Percentiles rank a stretch among this genome's conserved stretches.
phyloP scores from a whole-genome alignment of 2,329 filamentous ascomycete species.

The Xylaria sp. region DNA sequence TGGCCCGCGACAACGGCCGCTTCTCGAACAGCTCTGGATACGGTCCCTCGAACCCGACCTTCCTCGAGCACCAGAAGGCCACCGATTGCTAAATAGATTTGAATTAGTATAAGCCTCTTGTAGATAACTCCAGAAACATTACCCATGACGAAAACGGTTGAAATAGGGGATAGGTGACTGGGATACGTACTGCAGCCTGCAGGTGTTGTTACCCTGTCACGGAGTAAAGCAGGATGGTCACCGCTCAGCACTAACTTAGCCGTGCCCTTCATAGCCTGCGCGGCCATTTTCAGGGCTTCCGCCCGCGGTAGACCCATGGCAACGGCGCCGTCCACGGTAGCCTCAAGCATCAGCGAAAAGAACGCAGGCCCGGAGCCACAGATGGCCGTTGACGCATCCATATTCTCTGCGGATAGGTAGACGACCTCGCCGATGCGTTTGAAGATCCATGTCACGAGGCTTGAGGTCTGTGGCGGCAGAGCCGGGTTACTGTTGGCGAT shows the following conservation, averaged over 20 bases:
- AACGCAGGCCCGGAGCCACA: slow-evolving; percentile 78
- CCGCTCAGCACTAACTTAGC: slow-evolving; percentile 69
- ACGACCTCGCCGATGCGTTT: slow-evolving; percentile 71
- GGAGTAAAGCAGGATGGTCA: slow-evolving; percentile 74
- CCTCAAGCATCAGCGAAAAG: slow-evolving; percentile 75
- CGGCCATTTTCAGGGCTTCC: slow-evolving; percentile 76
- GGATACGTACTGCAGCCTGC: slow-evolving; percentile 68
- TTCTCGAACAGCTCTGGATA: slow-evolving; percentile 70
- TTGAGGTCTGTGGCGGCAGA: slow-evolving; percentile 54
- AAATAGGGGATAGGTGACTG: not conserved
- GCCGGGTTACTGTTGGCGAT: slow-evolving; percentile 66
- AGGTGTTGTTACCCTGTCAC: slow-evolving; percentile 77
- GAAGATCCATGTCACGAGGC: slow-evolving; percentile 76
- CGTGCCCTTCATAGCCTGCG: slow-evolving; percentile 76
- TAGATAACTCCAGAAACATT: not conserved
- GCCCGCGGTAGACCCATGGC: slow-evolving; percentile 75
- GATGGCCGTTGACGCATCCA: slow-evolving; percentile 75
- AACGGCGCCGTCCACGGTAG: slow-evolving; percentile 74
- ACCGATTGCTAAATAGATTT: slow-evolving; percentile 45
- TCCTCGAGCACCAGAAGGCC: slow-evolving; percentile 76
- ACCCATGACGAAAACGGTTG: not conserved
- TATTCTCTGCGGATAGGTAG: slow-evolving; percentile 65
- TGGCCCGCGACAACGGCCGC: slow-evolving; percentile 71
- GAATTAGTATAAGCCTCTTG: not conserved
- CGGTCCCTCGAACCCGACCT: slow-evolving; percentile 66